Base-by-base conservation (phyloP, 2,329 filamentous ascomycete species). In the Xylariaceae sp. region DNA sequence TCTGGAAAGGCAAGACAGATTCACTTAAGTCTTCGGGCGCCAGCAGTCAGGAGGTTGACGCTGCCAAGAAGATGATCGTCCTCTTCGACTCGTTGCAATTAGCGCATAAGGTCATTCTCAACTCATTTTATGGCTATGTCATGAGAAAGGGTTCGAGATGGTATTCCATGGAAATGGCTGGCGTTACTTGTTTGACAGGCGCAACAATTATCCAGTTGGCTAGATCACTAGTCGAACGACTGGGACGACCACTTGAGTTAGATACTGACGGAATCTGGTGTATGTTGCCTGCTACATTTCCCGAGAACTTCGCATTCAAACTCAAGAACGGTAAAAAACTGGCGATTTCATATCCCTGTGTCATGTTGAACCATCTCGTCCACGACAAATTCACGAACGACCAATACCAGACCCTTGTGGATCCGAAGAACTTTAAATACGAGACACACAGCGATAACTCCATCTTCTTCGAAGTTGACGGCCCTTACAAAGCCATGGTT, bases 211-310 rank as follows among this genome's bases (percentile, higher is more conserved):
- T 99, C 66, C 94, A 99, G 65, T 84, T 99, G 80, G 95, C 94
- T 15, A 83, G 92, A 63, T 86, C 94, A 61, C 80, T 99, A 2
- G 92, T 99, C 4, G 94, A 99, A 66, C 82, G 94, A 7, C 88
- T 99, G 35, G 94, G 94, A 19, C 82, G 94, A 49, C 94, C 94
- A 0, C 76, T 99, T 45, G 94, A 99, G 68, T 77, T 99, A 43
- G 94, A 99, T 68, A 99, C 94, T 2, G 94, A 99, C 66, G 94
- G 95, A 81, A 99, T 99, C 62, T 99, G 94, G 95, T 99, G 94
- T 71, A 99, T 99, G 81, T 78, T 99, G 60, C 94, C 94, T 0
- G 92, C 89, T 1, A 94, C 89, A 0, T 99, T 99, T 61, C 94
- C 94, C 0, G 94, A 99, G 64, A 96, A 99, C 69, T 96, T 96